phyloP scores from a whole-genome alignment of 805 yeast species.

The Candida ipomoeae region DNA sequence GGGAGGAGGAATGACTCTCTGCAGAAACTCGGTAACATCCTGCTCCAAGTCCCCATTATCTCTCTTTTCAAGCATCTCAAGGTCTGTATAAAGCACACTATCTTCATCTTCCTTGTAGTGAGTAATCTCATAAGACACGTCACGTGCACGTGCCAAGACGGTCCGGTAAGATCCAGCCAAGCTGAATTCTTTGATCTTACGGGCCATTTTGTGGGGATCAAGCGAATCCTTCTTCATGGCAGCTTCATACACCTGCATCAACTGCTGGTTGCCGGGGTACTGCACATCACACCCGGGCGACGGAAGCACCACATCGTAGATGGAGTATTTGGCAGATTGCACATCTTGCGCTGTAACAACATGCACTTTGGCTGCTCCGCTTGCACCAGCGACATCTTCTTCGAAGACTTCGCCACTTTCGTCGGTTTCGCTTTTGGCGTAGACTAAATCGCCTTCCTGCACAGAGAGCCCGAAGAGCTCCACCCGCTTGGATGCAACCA shows the following conservation, averaged over 20 bases:
- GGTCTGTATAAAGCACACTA: slow-evolving; percentile 76
- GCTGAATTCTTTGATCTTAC: slow-evolving; percentile 85
- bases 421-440: slow-evolving; percentile 24
- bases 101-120: slow-evolving; percentile 62
- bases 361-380: slow-evolving; percentile 58
- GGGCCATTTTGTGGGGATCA: slow-evolving; percentile 79
- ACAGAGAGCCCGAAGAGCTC: slow-evolving; percentile 63
- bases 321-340: slow-evolving; percentile 51
- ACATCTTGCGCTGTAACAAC: slow-evolving; percentile 73
- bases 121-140: slow-evolving; percentile 58
- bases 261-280: slow-evolving; percentile 68
- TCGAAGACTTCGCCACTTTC: slow-evolving; percentile 50
- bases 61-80: slow-evolving; percentile 38
- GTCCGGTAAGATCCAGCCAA: slow-evolving; percentile 86
- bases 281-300: slow-evolving; percentile 92
- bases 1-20: slow-evolving; percentile 18
- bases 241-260: slow-evolving; percentile 59
- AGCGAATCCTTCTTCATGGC: slow-evolving; percentile 78
- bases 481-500: slow-evolving; percentile 73
- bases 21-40: slow-evolving; percentile 23
- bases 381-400: slow-evolving; percentile 63
- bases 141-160: slow-evolving; percentile 61
- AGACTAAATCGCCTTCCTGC: slow-evolving; percentile 78
- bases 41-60: slow-evolving; percentile 10
- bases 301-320: slow-evolving; percentile 88